Evolutionary conservation across 2,329 filamentous ascomycete genomes (phyloP).

Genomic region (Sarocladium brachiariae): DNA sequence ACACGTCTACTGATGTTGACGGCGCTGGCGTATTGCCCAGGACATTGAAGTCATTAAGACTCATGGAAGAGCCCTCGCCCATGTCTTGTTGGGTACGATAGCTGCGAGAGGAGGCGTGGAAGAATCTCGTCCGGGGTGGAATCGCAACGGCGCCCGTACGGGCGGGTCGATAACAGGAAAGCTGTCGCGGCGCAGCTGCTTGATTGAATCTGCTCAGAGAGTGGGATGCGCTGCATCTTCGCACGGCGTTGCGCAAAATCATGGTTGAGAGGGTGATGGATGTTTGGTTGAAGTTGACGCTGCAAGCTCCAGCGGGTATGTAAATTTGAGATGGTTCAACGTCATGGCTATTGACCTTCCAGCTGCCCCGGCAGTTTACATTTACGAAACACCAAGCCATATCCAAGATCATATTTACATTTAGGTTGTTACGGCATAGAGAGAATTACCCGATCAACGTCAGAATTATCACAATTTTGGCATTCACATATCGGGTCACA

Average conservation of each 20-base stretch:
- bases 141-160: not conserved
- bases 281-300: not conserved
- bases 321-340: slow-evolving; percentile 8
- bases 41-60: slow-evolving; percentile 73
- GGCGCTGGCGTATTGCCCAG: slow-evolving; percentile 69
- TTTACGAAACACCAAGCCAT: too few relatives aligned
- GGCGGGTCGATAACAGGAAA: not conserved
- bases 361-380: too few relatives aligned
- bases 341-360: slow-evolving; percentile 6
- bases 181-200: not conserved
- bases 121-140: slow-evolving; percentile 11
- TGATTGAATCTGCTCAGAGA: not conserved
- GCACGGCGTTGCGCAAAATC: not conserved
- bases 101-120: slow-evolving; percentile 16
- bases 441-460: too few relatives aligned
- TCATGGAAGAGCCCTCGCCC: slow-evolving; percentile 36
- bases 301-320: not conserved
- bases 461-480: too few relatives aligned
- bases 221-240: slow-evolving; percentile 1
- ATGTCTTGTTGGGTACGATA: slow-evolving; percentile 19
- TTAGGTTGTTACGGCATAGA: too few relatives aligned
- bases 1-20: slow-evolving; percentile 77
- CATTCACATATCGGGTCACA: too few relatives aligned
- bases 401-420: too few relatives aligned
- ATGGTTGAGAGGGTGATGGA: not conserved